Conservation (phyloP, 208 protist species). For the Trypanosoma boissoni region DNA sequence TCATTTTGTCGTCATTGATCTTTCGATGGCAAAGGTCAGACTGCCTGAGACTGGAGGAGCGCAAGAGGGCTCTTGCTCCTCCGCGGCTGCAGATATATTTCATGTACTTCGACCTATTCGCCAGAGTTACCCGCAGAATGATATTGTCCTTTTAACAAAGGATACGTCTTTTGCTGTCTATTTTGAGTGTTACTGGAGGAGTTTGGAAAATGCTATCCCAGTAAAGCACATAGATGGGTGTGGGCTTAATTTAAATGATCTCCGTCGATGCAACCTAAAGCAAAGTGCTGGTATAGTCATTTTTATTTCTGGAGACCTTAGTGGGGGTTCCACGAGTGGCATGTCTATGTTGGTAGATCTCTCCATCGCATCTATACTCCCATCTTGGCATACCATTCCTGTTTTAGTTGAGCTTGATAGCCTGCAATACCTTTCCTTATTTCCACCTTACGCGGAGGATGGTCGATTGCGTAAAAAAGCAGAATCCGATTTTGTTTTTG, state of each 20-base stretch:
- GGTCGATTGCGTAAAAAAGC: conserved; percentile 52
- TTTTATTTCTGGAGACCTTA: conserved; percentile 74
- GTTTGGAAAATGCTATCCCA: conserved; percentile 25
- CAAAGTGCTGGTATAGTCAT: conserved; percentile 67
- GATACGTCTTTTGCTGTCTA: conserved; percentile 70
- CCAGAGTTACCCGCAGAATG: conserved; percentile 63
- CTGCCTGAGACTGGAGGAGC: conserved; percentile 54
- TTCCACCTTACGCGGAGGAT: conserved; percentile 71
- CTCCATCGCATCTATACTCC: conserved; percentile 70
- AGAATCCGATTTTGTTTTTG: conserved; percentile 73
- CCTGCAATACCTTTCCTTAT: conserved; percentile 63
- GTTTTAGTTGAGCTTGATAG: conserved; percentile 79
- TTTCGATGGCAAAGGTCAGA: conserved; percentile 62
- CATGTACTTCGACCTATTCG: conserved; percentile 58
- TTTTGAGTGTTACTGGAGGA: conserved; percentile 65
- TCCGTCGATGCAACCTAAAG: conserved; percentile 69
- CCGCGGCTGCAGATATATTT: conserved; percentile 60
- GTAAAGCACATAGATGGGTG: conserved; percentile 70
- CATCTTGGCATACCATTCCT: conserved; percentile 57
- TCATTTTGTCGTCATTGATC: conserved; percentile 79
- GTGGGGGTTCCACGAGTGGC: conserved; percentile 72
- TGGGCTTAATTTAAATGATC: conserved; percentile 65
- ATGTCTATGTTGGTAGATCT: conserved; percentile 74
- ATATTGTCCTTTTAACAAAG: conserved; percentile 72
- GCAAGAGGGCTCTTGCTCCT: conserved; percentile 48